Evolutionary conservation across 2,329 filamentous ascomycete genomes (phyloP), one percentile per base, ranked within the genome.

Genomic region (Chalaropsis ovoidea): DNA sequence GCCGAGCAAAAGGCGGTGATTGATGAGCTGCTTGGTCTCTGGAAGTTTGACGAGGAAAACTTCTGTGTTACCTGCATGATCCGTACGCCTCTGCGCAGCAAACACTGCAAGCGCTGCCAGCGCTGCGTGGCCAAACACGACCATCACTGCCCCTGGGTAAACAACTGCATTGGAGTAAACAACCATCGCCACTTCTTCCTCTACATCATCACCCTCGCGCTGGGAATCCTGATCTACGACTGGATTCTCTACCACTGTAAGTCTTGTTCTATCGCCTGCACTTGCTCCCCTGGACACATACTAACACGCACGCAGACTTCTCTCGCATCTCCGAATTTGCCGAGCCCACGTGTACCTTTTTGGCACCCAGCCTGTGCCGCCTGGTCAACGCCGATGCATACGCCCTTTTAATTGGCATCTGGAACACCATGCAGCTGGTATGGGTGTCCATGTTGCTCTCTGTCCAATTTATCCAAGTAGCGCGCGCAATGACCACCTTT

Each of bases 371-470:
- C 0, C 76, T 96, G 8, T 99, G 94, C 79, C 80, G 82, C 60
- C 78, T 90, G 47, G 78, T 95, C 70, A 89, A 89, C 71, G 84
- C 87, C 62, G 93, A 97, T 73, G 81, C 90, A 0, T 96, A 93
- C 74, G 93, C 89, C 0, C 81, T 96, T 31, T 79, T 95, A 11
- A 80, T 96, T 22, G 83, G 83, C 13, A 77, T 89, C 35, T 99
- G 94, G 94, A 82, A 83, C 6, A 81, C 83, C 1, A 78, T 96
- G 54, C 95, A 99, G 75, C 82, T 96, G 41, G 87, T 90, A 22
- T 99, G 94, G 94, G 90, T 97, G 2, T 86, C 88, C n/a, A 97
- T 99, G 92, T 85, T 99, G 42, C 81, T 96, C 67, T 88, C 91
- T 69, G 95, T 97, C 4, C 95, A 99, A 74, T 85, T 96, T 63